These are phyloP conservation scores for Daldinia caldariorum DNA, from an alignment of 495 filamentous ascomycete species.

Conservation along the genomic window DNA sequence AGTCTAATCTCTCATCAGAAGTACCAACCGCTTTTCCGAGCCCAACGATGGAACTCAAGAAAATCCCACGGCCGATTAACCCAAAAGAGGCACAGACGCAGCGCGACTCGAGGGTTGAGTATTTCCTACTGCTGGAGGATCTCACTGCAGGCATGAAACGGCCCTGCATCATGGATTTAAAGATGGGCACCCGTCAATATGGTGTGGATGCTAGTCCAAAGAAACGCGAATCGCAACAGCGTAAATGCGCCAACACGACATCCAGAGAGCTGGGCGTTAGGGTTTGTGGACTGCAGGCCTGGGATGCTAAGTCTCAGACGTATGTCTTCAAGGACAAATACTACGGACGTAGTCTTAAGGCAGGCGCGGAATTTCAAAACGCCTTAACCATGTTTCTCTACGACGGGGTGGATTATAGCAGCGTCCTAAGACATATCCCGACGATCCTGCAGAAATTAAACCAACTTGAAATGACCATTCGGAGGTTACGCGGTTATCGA, in stretches of 20 bases:
- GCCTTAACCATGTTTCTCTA: constrained; percentile 90
- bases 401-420: constrained; percentile 82
- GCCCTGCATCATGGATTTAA: constrained; percentile 95
- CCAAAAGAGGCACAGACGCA: constrained; percentile 81
- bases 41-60: constrained; percentile 49
- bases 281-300: constrained; percentile 94
- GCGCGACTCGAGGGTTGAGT: constrained; percentile 74
- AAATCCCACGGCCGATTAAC: constrained; percentile 64
- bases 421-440: constrained; percentile 85
- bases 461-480: constrained; percentile 83
- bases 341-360: constrained; percentile 88
- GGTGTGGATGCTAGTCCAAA: constrained; percentile 92
- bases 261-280: constrained; percentile 91
- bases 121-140: constrained; percentile 95
- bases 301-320: constrained; percentile 83
- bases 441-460: constrained; percentile 84
- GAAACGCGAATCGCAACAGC: constrained; percentile 90
- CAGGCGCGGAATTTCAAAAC: constrained; percentile 88
- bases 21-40: constrained; percentile 40
- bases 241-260: constrained; percentile 92
- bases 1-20: constrained; percentile 43
- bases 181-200: constrained; percentile 99
- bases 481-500: constrained; percentile 81
- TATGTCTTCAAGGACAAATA: constrained; percentile 98
- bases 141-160: constrained; percentile 95